Base-by-base conservation (phyloP, 768 basidiomycete genomes). In the Boletus vermiculosoides region DNA sequence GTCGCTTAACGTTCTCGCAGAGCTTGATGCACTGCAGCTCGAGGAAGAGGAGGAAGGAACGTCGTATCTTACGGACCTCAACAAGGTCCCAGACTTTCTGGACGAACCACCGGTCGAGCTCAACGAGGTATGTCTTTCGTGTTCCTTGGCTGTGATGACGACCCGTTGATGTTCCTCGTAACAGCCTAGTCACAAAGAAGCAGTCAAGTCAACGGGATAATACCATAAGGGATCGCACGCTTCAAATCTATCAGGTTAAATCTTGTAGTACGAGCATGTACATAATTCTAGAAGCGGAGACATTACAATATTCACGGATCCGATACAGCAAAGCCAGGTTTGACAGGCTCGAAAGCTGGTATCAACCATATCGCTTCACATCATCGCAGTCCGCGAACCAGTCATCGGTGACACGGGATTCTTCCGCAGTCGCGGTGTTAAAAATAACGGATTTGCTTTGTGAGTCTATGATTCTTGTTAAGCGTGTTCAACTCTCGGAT, bases 31-130 rank as follows among this genome's bases (percentile, higher is more conserved):
- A 0, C 77, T 99, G 16, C 86, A 85, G n/a, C 73, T 97, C 49
- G 95, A 98, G 63, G 90, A 84, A 55, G 95, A 97, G 63, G 92
- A 94, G 48, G 95, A 94, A 67, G 90, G 89, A 1, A 75, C 92
- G 1, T 92, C 91, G 3, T 99, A 99, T 74, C 81, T 99, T 22
- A 73, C 85, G 20, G 91, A 95, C 69, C 76, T 95, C 54, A 88
- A 85, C 73, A 93, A 91, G 69, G 83, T 84, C 15, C 96, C 96
- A 45, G 94, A 97, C 71, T 97, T 97, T 70, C 77, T 95, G 12
- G 96, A 98, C 67, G 88, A 94, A 56, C 77, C 90, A 13, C 95
- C 95, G 15, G 76, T 90, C 25, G 88, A 91, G 64, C 42, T 79
- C 22, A 70, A 71, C 58, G 86, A 90, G 78, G 88, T 86, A 53